Base-by-base conservation (phyloP, 2,329 filamentous ascomycete species). In the Aspergillus fumigatiaffinis region DNA sequence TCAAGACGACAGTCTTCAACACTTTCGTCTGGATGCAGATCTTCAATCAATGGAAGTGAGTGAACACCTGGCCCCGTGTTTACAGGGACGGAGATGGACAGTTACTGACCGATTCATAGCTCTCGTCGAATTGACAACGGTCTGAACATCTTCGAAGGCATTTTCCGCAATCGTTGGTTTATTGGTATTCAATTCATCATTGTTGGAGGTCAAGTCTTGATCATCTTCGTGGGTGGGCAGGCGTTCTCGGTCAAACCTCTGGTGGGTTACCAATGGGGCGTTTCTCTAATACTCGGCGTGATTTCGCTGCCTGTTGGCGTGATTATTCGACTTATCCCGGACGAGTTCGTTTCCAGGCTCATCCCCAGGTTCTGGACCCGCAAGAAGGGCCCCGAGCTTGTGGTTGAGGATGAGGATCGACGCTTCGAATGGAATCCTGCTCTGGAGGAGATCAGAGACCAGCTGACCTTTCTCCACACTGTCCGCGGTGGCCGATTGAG, bases 151-250 rank as follows among this genome's bases (percentile, higher is more conserved):
- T 71, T 79, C 55, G 76, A 78, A 55, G 76, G 76, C 14, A 64
- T 78, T 25, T 65, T 68, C 48, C 68, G 67, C 51, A 79, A 79
- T 55, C 68, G 63, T n/a, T 79, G 76, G 73, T 79, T 79, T 62
- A 79, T 89, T 35, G 79, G 77, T 3, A 89, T 90, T 42, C 83
- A 88, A 66, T 68, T 80, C 25, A 79, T 89, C 65, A 91, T 89
- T 66, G 77, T 89, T 47, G 85, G 81, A 12, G 88, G 87, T 8
- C 88, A 91, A 67, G 79, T 87, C n/a, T 71, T 89, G 71, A 91
- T 91, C 66, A 80, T 91, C 57, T 88, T 88, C 64, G 81, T 89
- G 57, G 88, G 88, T 61, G 87, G 87, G 6, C 75, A 79, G 28
- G 87, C 87, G 0, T 90, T 91, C 68, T 82, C 84, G 10, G 85